Base-by-base conservation (phyloP, 805 yeast genomes). In the Wickerhamomyces canadensis region DNA sequence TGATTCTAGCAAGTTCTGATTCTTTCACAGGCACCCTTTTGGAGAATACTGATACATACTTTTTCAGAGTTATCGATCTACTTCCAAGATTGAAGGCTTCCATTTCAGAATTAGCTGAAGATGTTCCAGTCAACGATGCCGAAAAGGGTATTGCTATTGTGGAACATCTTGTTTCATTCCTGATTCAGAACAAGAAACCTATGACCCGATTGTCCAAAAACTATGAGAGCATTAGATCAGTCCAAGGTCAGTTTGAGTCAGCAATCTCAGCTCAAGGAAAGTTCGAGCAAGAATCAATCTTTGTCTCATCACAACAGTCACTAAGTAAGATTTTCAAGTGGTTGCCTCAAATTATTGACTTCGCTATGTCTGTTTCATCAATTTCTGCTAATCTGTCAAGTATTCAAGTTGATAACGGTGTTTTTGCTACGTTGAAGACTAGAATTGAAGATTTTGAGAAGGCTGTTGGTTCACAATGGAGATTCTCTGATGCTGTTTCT, bases 61-160 rank as follows among this genome's bases (percentile, higher is more conserved):
- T 76, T 60, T 84, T 74, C 64, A 69, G 85, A 42, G 58, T 86
- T 8, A 60, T 93, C 26, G 98, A 93, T 49, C 54, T 89, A 19
- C 59, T 91, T 31, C 97, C 97, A 4, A 68, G 91, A 32, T 62
- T 91, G 39, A 72, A 95, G 51, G 72, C 80, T 15, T 64, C 84
- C 2, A 78, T 80, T 10, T 58, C 76, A 2, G 66, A 67, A 12
- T 74, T 79, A 12, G 72, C 79, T 8, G 82, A 76, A 7, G 97
- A 87, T 49, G 77, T 85, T 18, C 93, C 96, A 4, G 72, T 70
- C 12, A 64, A 73, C 2, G 94, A 84, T 54, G 72, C 84, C 22
- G 83, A 78, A 43, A 80, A 80, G 46, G 94, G 88, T 27, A 64
- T 87, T 49, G 87, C 88, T 8, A 78, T 79, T 8, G 64, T 78